Conservation (phyloP, 345 rosid species). For the Salix suchowensis region DNA sequence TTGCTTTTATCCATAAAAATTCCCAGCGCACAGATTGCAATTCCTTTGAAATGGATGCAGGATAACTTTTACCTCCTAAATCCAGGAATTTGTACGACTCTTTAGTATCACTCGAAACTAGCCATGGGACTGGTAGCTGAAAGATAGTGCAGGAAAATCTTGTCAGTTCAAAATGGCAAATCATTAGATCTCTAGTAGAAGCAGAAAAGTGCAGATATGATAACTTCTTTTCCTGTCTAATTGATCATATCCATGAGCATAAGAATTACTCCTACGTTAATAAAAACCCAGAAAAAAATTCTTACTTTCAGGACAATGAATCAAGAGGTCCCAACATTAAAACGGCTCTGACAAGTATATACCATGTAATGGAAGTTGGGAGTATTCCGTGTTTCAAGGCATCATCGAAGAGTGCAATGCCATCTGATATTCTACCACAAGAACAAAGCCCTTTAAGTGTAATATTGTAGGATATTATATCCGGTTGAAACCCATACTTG, state of each 20-base stretch:
- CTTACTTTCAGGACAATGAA: neutral
- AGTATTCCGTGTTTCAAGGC: conserved; percentile 55
- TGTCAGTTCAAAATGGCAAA: neutral
- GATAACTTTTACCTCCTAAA: conserved; percentile 1
- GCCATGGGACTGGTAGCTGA: conserved; percentile 1
- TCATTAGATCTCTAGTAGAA: neutral
- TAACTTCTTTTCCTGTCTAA: neutral
- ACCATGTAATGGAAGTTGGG: conserved; percentile 69
- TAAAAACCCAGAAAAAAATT: neutral
- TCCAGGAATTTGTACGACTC: conserved; percentile 1
- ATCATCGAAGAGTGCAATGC: conserved; percentile 56
- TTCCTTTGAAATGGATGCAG: neutral
- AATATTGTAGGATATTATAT: conserved; percentile 78
- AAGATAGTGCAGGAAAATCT: neutral
- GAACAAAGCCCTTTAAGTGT: conserved; percentile 72
- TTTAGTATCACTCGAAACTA: conserved; percentile 1
- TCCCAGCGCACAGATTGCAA: neutral
- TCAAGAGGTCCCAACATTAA: conserved; percentile 17
- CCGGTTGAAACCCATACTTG: conserved; percentile 52
- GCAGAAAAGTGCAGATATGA: neutral
- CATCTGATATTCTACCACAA: conserved; percentile 52
- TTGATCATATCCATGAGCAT: neutral
- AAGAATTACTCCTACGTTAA: neutral
- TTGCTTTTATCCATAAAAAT: neutral
- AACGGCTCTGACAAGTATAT: conserved; percentile 77